Conservation (phyloP, 1,139 yeast genomes). For the Kodamaea suecica region DNA sequence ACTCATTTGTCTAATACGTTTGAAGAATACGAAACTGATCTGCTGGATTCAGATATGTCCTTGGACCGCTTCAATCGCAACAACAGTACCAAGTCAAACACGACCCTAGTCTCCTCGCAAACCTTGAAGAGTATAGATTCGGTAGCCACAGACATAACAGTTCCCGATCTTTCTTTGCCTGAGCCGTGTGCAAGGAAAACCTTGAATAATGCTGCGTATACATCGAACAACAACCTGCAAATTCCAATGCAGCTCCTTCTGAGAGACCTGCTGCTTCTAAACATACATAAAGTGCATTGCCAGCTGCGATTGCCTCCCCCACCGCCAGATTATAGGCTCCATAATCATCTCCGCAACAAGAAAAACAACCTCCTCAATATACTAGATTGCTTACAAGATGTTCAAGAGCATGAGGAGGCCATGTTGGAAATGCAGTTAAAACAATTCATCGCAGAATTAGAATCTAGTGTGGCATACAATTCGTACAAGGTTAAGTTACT, state of each 20-base stretch:
- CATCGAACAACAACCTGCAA: not conserved
- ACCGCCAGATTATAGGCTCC: constrained; percentile 11
- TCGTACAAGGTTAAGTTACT: constrained; percentile 9
- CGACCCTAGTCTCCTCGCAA: constrained; percentile 10
- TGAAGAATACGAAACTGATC: constrained; percentile 1
- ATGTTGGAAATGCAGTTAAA: constrained; percentile 8
- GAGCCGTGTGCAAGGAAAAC: not conserved
- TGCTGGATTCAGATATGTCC: constrained; percentile 2
- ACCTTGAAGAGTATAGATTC: constrained; percentile 8
- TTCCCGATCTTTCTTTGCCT: not conserved
- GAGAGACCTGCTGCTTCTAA: not conserved
- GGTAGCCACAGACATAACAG: constrained; percentile 8
- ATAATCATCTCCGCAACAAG: constrained; percentile 11
- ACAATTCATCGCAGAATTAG: constrained; percentile 10
- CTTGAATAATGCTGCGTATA: not conserved
- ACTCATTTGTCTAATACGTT: not conserved
- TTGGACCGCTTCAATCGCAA: constrained; percentile 10
- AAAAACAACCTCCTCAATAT: constrained; percentile 13
- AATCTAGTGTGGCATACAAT: constrained; percentile 14
- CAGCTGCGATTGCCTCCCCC: constrained; percentile 5
- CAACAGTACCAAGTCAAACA: constrained; percentile 15
- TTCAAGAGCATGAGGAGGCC: constrained; percentile 10
- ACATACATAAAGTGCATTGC: not conserved
- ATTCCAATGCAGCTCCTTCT: not conserved
- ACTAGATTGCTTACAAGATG: constrained; percentile 14